Percentiles rank a stretch among this genome's conserved stretches.
phyloP scores from a whole-genome alignment of 805 yeast genomes.

The Lipomyces starkeyi region DNA sequence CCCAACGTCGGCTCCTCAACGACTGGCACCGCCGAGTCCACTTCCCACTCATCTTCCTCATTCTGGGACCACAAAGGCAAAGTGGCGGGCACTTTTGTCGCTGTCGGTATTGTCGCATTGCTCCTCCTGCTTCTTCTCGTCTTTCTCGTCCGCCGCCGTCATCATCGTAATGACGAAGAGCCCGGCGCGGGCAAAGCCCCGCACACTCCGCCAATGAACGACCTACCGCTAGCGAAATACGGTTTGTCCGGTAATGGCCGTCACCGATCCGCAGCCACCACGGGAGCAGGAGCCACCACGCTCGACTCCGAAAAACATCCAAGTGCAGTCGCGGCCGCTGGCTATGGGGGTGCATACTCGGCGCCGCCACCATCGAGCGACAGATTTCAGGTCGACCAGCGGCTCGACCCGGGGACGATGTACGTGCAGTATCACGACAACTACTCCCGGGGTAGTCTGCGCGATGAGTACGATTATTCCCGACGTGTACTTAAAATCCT shows the following conservation, averaged over 20 bases:
- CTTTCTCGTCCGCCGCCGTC: conserved; percentile 51
- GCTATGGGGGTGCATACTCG: conserved; percentile 26
- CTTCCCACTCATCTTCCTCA: conserved; percentile 43
- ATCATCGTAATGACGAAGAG: conserved; percentile 37
- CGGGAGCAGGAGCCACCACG: conserved; percentile 14
- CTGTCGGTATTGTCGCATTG: conserved; percentile 68
- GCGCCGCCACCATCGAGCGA: conserved; percentile 32
- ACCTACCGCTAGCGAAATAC: conserved; percentile 22
- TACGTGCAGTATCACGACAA: conserved; percentile 53
- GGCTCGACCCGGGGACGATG: conserved; percentile 64
- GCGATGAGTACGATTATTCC: conserved; percentile 64
- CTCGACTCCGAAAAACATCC: conserved; percentile 34
- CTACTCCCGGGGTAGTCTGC: conserved; percentile 55
- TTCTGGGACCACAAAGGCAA: conserved; percentile 75
- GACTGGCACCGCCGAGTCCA: conserved; percentile 24
- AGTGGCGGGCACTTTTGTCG: conserved; percentile 85
- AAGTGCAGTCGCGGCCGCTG: conserved; percentile 37
- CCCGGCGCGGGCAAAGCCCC: conserved; percentile 8
- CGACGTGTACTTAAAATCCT: conserved; percentile 62
- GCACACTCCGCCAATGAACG: conserved; percentile 22
- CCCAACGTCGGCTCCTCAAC: conserved; percentile 2
- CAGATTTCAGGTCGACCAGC: conserved; percentile 59
- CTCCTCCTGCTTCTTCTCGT: conserved; percentile 53
- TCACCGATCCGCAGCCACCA: conserved; percentile 24
- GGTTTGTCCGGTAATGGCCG: conserved; percentile 31